Evolutionary conservation across 305 asterid genomes (phyloP), one percentile per base, ranked within the genome.

Genomic region (Fraxinus sp.): DNA sequence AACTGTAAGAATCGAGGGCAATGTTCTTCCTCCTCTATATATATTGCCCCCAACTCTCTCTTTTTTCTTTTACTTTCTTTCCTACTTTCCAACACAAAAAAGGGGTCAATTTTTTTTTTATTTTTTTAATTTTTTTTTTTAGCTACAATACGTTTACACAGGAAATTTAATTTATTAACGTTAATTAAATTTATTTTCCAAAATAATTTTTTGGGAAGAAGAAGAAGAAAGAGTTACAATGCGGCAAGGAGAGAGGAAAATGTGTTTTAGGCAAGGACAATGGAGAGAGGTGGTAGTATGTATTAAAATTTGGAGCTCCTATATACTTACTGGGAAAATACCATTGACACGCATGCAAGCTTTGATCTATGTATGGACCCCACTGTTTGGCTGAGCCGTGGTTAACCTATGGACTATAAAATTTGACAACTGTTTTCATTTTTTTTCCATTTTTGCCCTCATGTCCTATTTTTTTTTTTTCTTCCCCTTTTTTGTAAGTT

Each of bases 11-110:
- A 85, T 79, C 62, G 41, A 82, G 79, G 82, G 85, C 78, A 78
- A 52, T 81, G 80, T 85, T 85, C 84, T 80, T 80, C 86, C 84
- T 84, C 80, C 86, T 80, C 87, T 74, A 78, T 74, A 78, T 79
- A 36, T 41, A 66, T 80, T 37, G 83, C 83, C 83, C 83, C 72
- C 41, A 76, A 49, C 78, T 83, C 73, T 57, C 20, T 62, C 0
- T 22, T 62, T 62, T 62, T 62, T 18, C 30, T 20, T 59, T 62
- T 82, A 68, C 77, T 81, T 75, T 55, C 74, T 36, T 77, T 76
- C 79, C 75, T 68, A 68, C 66, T 80, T 84, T 84, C 87, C 82
- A 80, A 76, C 72, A 0, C 30, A 73, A 73, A 73, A 73, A 36
- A 30, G 66, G 46, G 32, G 24, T 16, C 74, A 71, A 75, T 46